phyloP scores from a whole-genome alignment of 371 early-diverging fungal species.

The Dichotomocladium elegans region DNA sequence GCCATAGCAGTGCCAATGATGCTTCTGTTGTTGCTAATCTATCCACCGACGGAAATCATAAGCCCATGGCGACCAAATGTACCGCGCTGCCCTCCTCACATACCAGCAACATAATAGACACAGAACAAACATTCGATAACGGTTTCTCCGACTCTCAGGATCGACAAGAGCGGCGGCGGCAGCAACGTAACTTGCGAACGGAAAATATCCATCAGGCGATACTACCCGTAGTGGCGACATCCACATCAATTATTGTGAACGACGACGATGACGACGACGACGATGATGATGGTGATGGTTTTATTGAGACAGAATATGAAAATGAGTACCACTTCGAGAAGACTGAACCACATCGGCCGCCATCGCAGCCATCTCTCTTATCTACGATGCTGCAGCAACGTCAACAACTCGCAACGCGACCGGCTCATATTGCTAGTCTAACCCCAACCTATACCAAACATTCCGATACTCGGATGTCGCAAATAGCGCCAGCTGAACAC shows the following conservation, averaged over 20 bases:
- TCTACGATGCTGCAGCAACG: slow-evolving; percentile 12
- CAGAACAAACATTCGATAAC: background rate
- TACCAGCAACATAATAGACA: background rate
- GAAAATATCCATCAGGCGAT: background rate
- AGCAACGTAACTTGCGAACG: background rate
- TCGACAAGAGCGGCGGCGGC: slow-evolving; percentile 7
- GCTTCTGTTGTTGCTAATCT: too few relatives aligned
- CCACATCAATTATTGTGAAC: slow-evolving; percentile 1
- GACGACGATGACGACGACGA: slow-evolving; percentile 12
- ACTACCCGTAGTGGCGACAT: background rate
- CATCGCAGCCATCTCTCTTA: slow-evolving; percentile 13
- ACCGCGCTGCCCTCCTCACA: too few relatives aligned
- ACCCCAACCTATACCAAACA: slow-evolving; percentile 1
- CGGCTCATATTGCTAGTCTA: too few relatives aligned
- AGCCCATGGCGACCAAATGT: too few relatives aligned
- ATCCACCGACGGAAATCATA: too few relatives aligned
- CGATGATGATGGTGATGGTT: slow-evolving; percentile 13
- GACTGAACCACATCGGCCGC: slow-evolving; percentile 11
- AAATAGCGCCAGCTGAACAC: background rate
- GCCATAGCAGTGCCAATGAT: background rate
- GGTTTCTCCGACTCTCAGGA: slow-evolving; percentile 6
- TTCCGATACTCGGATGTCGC: too few relatives aligned
- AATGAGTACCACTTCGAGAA: slow-evolving; percentile 12
- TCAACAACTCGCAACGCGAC: background rate
- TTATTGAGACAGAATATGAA: slow-evolving; percentile 8